These are phyloP conservation scores for Nemania serpens DNA, from an alignment of 2,329 filamentous ascomycete species.

Conservation along the genomic window DNA sequence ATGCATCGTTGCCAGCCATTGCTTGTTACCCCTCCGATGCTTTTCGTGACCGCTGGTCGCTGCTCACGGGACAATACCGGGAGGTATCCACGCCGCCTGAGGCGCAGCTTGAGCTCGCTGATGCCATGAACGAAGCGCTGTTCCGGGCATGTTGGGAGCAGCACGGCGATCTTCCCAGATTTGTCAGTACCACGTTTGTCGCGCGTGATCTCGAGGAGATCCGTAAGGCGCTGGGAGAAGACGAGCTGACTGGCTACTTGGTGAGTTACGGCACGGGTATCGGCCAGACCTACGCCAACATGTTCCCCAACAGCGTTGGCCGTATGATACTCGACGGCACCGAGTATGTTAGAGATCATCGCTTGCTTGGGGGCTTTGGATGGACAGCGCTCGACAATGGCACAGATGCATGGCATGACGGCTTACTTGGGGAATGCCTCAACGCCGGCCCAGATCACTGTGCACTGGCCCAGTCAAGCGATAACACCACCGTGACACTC, in stretches of 20 bases:
- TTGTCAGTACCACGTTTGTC: slow-evolving; percentile 52
- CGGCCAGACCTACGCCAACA: slow-evolving; percentile 55
- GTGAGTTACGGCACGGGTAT: slow-evolving; percentile 59
- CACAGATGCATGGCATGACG: slow-evolving; percentile 55
- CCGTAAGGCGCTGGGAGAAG: slow-evolving; percentile 50
- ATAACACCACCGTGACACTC: slow-evolving; percentile 42
- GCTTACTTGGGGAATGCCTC: slow-evolving; percentile 56
- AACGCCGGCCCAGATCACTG: slow-evolving; percentile 53
- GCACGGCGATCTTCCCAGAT: slow-evolving; percentile 52
- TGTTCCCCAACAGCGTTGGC: slow-evolving; percentile 55
- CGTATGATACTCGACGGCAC: slow-evolving; percentile 56
- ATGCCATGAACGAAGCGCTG: slow-evolving; percentile 52
- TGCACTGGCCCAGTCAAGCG: slow-evolving; percentile 46
- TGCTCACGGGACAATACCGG: slow-evolving; percentile 46
- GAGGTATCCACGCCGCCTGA: slow-evolving; percentile 43
- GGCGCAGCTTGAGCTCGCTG: slow-evolving; percentile 48
- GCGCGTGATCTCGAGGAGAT: slow-evolving; percentile 56
- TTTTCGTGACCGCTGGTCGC: slow-evolving; percentile 52
- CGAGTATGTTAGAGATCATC: slow-evolving; percentile 53
- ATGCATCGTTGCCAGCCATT: slow-evolving; percentile 50
- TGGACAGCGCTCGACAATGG: slow-evolving; percentile 54
- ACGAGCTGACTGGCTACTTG: slow-evolving; percentile 54
- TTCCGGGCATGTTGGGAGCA: slow-evolving; percentile 50
- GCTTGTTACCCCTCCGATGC: slow-evolving; percentile 53
- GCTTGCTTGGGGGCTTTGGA: slow-evolving; percentile 52